Conservation (phyloP, 306 rosid genomes). For the Prunus persica region Prunus_persica_NCBIv2 NC_034012.1:8582001-8582500, state of each 20-base stretch:
- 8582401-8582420: conserved; percentile 60
- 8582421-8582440: conserved; percentile 81
- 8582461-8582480: conserved; percentile 87
- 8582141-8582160: conserved; percentile 53
- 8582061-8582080: conserved; percentile 93
- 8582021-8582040: conserved; percentile 91
- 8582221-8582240: conserved; percentile 83
- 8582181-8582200: conserved; percentile 97
- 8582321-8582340: conserved; percentile 63
- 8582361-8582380: conserved; percentile 83
- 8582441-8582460: conserved; percentile 97
- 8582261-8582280: conserved; percentile 92
- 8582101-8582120: conserved; percentile 66
- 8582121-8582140: conserved; percentile 59
- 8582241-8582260: conserved; percentile 96
- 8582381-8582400: conserved; percentile 92
- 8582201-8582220: conserved; percentile 69
- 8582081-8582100: conserved; percentile 62
- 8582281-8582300: conserved; percentile 62
- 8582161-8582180: conserved; percentile 83
- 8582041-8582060: conserved; percentile 72
- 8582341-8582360: conserved; percentile 44
- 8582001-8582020: conserved; percentile 74
- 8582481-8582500: conserved; percentile 48
- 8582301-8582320: conserved; percentile 79